Evolutionary conservation across 305 asterid genomes (phyloP), one percentile per base, ranked within the genome.

Genomic region (Solanum chacoense): DNA sequence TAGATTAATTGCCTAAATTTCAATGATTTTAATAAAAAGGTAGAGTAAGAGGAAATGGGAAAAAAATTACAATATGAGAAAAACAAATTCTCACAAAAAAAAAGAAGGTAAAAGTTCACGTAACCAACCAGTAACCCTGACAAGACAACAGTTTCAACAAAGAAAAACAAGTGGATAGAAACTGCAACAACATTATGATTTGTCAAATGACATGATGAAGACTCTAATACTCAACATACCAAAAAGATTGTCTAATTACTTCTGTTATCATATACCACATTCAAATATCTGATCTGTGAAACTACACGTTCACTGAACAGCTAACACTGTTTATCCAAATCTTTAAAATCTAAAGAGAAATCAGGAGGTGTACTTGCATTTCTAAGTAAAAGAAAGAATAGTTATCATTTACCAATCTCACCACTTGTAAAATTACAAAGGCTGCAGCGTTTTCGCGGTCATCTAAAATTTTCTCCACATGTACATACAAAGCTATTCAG

Each of bases 401-500:
- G 73, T 50, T 31, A 16, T 84, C 31, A 20, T 31, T 31, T 55
- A 84, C 45, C 73, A 50, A 83, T 50, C 73, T 81, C 42, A 83
- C 42, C 87, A 32, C 32, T 59, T 55, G 74, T 55, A 84, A 84
- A 83, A 55, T 50, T 32, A 84, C 87, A 34, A 55, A 55, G 14
- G 45, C 87, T 84, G 87, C 45, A 84, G 75, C 50, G 13, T 32
- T 65, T 78, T 74, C 22, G 36, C 50, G 63, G 78, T 36, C 34
- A 42, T 85, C 72, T 18, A 78, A 42, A 67, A 37, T n/a, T 72
- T 32, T 75, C 67, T 84, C 88, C 88, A 75, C 87, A 81, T 88
- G 86, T 89, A 88, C 90, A 88, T 67, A 75, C 77, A 86, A 50
- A 86, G 88, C 87, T 81, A 65, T 85, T 75, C 81, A 89, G 86